Conservation (phyloP, 768 basidiomycete species). For the Hysterangium stoloniferum region DNA sequence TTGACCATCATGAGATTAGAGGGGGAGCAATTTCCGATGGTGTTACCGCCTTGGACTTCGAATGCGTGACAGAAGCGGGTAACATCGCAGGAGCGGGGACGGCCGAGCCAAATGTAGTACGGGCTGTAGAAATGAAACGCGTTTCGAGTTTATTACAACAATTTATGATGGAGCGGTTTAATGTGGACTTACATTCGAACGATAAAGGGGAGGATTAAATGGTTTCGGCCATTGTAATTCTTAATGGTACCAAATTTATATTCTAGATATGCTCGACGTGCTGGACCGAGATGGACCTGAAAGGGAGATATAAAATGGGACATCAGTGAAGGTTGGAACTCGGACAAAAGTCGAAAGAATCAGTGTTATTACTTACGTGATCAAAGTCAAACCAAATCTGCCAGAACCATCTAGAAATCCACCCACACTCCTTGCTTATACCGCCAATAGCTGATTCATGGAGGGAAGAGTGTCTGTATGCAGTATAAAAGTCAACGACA, state of each 20-base stretch:
- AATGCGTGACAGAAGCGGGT: conserved; percentile 50
- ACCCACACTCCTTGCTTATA: conserved; percentile 49
- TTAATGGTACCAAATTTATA: conserved; percentile 74
- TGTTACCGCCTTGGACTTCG: conserved; percentile 56
- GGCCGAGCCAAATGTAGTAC: conserved; percentile 72
- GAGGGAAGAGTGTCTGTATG: conserved; percentile 43
- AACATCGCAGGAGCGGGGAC: conserved; percentile 54
- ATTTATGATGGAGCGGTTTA: too few species aligned
- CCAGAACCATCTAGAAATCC: conserved; percentile 73
- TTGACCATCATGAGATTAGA: conserved; percentile 26
- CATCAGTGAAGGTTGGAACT: conserved; percentile 21
- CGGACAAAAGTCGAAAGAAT: conserved; percentile 19
- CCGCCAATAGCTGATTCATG: conserved; percentile 60
- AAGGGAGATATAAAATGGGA: too few species aligned
- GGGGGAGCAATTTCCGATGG: conserved; percentile 43
- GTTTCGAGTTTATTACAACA: too few species aligned
- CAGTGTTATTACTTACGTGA: too few species aligned
- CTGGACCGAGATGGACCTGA: too few species aligned
- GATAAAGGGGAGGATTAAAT: too few species aligned
- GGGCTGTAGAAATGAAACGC: conserved; percentile 37
- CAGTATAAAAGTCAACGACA: conserved; percentile 71
- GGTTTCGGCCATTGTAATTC: conserved; percentile 65
- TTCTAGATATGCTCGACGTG: conserved; percentile 65
- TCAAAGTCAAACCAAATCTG: conserved; percentile 62
- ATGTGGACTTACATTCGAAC: too few species aligned